Evolutionary conservation across 495 filamentous ascomycete species (phyloP).

Genomic region (Podospora didyma): DNA sequence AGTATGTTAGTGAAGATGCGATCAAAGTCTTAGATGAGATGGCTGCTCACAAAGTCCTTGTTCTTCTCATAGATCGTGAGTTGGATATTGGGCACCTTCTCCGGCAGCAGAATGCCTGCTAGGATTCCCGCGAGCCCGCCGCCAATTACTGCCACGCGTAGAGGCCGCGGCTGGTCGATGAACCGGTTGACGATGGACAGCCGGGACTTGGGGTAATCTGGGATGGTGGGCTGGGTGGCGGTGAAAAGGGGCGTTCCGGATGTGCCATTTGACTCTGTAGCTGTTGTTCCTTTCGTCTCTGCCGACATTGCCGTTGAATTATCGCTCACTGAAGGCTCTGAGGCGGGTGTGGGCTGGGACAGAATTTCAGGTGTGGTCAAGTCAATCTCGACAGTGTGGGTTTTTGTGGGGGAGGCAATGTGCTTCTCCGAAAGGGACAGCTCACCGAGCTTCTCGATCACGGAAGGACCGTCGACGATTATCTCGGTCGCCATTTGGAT

Average conservation of each 20-base stretch:
- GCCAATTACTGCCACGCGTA: constrained; percentile 61
- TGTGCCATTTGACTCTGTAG: neutral
- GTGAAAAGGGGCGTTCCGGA: neutral
- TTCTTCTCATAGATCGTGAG: constrained; percentile 74
- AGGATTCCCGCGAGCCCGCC: constrained; percentile 63
- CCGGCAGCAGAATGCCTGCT: constrained; percentile 55
- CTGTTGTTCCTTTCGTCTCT: too few relatives aligned
- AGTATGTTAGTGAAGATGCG: neutral
- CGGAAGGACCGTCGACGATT: neutral
- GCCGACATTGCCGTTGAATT: too few relatives aligned
- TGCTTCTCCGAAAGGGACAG: constrained; percentile 4
- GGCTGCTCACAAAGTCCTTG: constrained; percentile 50
- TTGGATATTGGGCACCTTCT: constrained; percentile 53
- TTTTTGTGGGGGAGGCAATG: neutral
- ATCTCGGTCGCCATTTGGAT: neutral
- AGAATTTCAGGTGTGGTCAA: neutral
- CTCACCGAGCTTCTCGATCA: constrained; percentile 4
- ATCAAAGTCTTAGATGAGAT: neutral
- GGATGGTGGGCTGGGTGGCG: constrained; percentile 1
- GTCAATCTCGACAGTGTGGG: too few relatives aligned
- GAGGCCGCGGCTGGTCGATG: constrained; percentile 52
- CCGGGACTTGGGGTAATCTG: constrained; percentile 22
- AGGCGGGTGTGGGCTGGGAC: too few relatives aligned
- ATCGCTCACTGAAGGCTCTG: too few relatives aligned
- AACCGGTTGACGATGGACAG: constrained; percentile 42